Percentiles rank a stretch among this genome's conserved stretches.
phyloP scores from a whole-genome alignment of 106 monocot species.

The Acorus calamus region DNA sequence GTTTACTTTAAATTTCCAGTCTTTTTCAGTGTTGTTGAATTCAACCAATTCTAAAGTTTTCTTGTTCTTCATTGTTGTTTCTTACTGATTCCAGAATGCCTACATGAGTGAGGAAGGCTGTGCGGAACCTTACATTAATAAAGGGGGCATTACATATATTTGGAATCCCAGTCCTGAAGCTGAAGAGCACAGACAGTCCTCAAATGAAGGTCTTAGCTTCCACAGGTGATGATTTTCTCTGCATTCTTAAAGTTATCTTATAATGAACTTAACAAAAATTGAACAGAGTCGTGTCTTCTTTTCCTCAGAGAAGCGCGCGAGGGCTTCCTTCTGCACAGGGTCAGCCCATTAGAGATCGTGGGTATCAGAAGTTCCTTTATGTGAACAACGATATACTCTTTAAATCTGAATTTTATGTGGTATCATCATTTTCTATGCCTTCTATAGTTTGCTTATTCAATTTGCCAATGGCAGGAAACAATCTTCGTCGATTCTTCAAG shows the following conservation, averaged over 20 bases:
- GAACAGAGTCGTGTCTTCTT: background rate
- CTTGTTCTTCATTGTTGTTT: background rate
- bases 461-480: conserved; percentile 32
- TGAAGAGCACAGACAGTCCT: conserved; percentile 1
- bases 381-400: too few species aligned
- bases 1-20: background rate
- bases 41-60: background rate
- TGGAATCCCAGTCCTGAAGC: conserved; percentile 26
- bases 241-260: background rate
- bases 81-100: conserved; percentile 27
- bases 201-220: conserved; percentile 1
- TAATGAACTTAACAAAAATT: too few species aligned
- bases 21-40: background rate
- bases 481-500: conserved; percentile 32
- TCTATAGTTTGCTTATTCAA: background rate
- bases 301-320: conserved; percentile 19
- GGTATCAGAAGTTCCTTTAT: conserved; percentile 10
- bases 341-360: conserved; percentile 42
- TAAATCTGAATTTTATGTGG: background rate
- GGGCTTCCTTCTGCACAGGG: conserved; percentile 42
- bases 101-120: conserved; percentile 43
- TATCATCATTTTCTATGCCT: too few species aligned
- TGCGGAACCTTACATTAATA: conserved; percentile 13
- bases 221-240: conserved; percentile 14
- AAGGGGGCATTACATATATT: conserved; percentile 22